Conservation (phyloP, 176 grass and related monocot genomes). For the Secale cereale region DNA sequence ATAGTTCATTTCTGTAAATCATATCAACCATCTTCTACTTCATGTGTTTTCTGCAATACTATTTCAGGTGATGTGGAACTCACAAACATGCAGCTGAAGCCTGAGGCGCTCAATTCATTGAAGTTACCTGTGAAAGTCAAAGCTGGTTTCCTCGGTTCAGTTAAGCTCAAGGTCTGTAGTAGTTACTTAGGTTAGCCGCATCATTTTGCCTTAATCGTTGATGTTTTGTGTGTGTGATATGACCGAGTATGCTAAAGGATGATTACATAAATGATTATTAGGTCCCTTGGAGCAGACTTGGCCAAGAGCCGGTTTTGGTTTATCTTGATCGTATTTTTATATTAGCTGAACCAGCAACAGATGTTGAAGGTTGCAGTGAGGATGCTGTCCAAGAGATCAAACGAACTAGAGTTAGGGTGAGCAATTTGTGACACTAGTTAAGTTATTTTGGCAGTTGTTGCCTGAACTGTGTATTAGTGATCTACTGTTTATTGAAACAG, state of each 20-base stretch:
- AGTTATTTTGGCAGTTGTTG: slow-evolving; percentile 22
- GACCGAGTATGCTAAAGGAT: slow-evolving; percentile 22
- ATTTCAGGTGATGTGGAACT: slow-evolving; percentile 86
- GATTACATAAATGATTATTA: slow-evolving; percentile 41
- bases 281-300: slow-evolving; percentile 98
- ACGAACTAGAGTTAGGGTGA: slow-evolving; percentile 79
- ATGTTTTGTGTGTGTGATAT: slow-evolving; percentile 31
- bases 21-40: not conserved
- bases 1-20: slow-evolving; percentile 17
- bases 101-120: slow-evolving; percentile 94
- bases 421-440: slow-evolving; percentile 14
- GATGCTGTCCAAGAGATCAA: slow-evolving; percentile 96
- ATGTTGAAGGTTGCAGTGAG: slow-evolving; percentile 95
- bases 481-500: slow-evolving; percentile 38
- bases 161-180: slow-evolving; percentile 83
- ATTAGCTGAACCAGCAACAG: slow-evolving; percentile 90
- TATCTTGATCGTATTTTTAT: slow-evolving; percentile 98
- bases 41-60: slow-evolving; percentile 31
- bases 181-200: slow-evolving; percentile 12
- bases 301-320: slow-evolving; percentile 94
- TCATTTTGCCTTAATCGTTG: not conserved
- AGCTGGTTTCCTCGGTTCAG: slow-evolving; percentile 96
- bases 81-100: slow-evolving; percentile 92
- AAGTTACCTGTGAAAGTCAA: slow-evolving; percentile 94
- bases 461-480: slow-evolving; percentile 5